Conservation (phyloP, 2,329 filamentous ascomycete species). For the Trichothecium roseum region DNA sequence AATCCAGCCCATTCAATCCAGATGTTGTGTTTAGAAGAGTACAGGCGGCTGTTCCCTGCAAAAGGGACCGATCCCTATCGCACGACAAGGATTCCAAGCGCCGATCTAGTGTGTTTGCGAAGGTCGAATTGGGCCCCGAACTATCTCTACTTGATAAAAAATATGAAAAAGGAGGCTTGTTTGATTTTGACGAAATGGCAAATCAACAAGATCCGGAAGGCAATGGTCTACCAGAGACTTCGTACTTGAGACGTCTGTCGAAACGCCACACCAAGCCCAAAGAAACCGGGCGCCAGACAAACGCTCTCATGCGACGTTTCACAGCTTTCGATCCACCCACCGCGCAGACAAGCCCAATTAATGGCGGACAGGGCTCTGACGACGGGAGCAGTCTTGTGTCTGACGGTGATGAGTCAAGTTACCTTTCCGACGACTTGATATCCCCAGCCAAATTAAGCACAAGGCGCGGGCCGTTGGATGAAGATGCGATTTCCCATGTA, state of each 20-base stretch:
- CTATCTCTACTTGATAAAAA: slow-evolving; percentile 46
- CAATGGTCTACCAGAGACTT: slow-evolving; percentile 29
- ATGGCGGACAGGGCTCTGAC: slow-evolving; percentile 21
- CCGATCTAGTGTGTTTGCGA: slow-evolving; percentile 40
- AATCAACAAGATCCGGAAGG: neutral
- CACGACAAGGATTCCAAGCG: slow-evolving; percentile 14
- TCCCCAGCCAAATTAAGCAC: slow-evolving; percentile 40
- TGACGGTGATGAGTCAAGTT: slow-evolving; percentile 44
- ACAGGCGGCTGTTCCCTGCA: slow-evolving; percentile 30
- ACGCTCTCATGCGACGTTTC: slow-evolving; percentile 16
- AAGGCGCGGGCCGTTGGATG: slow-evolving; percentile 31
- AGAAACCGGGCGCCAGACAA: slow-evolving; percentile 10
- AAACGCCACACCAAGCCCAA: slow-evolving; percentile 28
- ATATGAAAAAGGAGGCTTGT: slow-evolving; percentile 46
- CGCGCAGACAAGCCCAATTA: slow-evolving; percentile 23
- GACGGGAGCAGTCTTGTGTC: slow-evolving; percentile 42
- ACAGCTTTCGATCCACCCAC: slow-evolving; percentile 13
- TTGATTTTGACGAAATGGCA: slow-evolving; percentile 27
- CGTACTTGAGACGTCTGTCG: slow-evolving; percentile 36
- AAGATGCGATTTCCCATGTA: slow-evolving; percentile 42
- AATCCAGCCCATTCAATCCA: slow-evolving; percentile 46
- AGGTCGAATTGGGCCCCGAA: slow-evolving; percentile 41
- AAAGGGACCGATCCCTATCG: slow-evolving; percentile 10
- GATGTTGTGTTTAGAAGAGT: slow-evolving; percentile 50
- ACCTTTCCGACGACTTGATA: slow-evolving; percentile 35